Percentiles rank a stretch among this genome's conserved stretches.
Conservation (phyloP, 305 asterid species). For the Fraxinus floribunda region DNA sequence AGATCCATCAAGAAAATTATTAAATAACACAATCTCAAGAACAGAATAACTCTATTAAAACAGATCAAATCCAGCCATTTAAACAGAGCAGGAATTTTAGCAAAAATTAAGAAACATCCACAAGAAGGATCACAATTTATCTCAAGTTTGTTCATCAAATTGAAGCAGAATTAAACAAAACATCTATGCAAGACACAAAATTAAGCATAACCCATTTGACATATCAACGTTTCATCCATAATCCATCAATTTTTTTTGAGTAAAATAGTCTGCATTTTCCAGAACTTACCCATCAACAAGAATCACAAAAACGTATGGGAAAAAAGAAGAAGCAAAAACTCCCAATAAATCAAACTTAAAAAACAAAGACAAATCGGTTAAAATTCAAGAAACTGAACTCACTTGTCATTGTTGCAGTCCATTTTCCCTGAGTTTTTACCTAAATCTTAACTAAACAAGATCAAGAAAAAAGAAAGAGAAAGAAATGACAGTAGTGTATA, state of each 20-base stretch:
- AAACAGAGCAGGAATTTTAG: neutral
- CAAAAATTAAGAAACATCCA: constrained; percentile 8
- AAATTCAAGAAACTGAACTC: constrained; percentile 26
- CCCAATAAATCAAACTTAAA: constrained; percentile 11
- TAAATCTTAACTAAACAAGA: neutral
- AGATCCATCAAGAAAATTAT: no score
- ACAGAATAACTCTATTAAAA: neutral
- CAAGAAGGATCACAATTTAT: neutral
- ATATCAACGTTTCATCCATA: constrained; percentile 5
- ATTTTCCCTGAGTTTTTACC: constrained; percentile 23
- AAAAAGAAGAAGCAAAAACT: neutral
- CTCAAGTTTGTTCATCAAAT: no score
- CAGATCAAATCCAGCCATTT: constrained; percentile 9
- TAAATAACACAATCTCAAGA: no score
- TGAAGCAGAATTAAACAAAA: constrained; percentile 19
- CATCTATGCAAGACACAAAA: constrained; percentile 20
- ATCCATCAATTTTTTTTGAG: constrained; percentile 3
- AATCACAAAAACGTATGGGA: neutral
- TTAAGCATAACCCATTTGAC: constrained; percentile 7
- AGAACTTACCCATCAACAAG: constrained; percentile 14
- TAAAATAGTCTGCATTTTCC: constrained; percentile 8
- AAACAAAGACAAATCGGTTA: neutral
- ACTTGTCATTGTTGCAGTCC: constrained; percentile 52
- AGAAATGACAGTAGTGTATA: neutral
- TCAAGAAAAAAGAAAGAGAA: constrained; percentile 7